Evolutionary conservation across 192 early-diverging fungal genomes (phyloP).

Genomic region (Backusella morwellensis): DNA sequence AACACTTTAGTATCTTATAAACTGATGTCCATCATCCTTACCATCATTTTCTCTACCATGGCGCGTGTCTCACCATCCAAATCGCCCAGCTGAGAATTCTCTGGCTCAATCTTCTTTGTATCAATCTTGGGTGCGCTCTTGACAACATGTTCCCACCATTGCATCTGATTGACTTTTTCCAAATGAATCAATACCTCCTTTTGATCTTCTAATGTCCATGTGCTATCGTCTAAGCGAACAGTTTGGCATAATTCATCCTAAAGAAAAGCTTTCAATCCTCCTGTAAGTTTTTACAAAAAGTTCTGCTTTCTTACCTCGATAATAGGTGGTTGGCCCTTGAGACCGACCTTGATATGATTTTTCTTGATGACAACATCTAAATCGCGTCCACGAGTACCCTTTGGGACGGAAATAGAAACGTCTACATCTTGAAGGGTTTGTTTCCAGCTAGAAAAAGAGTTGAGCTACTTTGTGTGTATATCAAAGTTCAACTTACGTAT

Average conservation of each 20-base stretch:
- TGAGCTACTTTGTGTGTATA: neutral
- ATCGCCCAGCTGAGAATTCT: conserved; percentile 85
- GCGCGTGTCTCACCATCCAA: conserved; percentile 86
- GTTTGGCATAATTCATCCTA: conserved; percentile 71
- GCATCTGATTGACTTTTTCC: conserved; percentile 78
- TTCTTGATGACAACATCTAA: conserved; percentile 67
- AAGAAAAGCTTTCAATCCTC: neutral
- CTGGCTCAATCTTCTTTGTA: conserved; percentile 85
- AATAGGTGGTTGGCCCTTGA: conserved; percentile 74
- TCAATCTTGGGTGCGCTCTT: conserved; percentile 80
- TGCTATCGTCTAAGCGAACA: conserved; percentile 75
- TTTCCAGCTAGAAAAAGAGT: conserved; percentile 51
- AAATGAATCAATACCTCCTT: conserved; percentile 74
- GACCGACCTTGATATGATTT: conserved; percentile 59
- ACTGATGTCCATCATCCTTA: conserved; percentile 21
- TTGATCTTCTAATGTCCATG: conserved; percentile 74
- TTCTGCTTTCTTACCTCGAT: conserved; percentile 50
- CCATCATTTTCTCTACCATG: conserved; percentile 98
- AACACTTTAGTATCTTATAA: neutral
- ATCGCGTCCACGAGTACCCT: conserved; percentile 67
- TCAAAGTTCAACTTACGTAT: conserved; percentile 16
- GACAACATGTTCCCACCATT: conserved; percentile 91
- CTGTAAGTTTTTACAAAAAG: too few relatives aligned
- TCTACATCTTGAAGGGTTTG: conserved; percentile 87
- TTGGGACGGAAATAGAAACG: conserved; percentile 65